Percentiles rank a stretch among this genome's conserved stretches.
Conservation (phyloP, 2,329 filamentous ascomycete genomes). For the Neoarthrinium moseri region DNA sequence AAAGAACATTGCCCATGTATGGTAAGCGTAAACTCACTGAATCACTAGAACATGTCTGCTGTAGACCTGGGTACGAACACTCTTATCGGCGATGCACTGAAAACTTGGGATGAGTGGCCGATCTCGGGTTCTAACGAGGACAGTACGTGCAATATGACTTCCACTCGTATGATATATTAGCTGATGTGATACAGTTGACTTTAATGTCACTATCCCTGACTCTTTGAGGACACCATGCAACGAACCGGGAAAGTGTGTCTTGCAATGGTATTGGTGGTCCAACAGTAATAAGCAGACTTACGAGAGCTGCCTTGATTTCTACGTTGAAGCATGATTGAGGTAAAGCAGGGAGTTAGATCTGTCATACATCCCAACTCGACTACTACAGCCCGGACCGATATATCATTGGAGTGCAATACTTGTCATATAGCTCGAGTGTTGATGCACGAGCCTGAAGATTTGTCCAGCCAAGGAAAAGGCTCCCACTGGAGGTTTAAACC, state of each 20-base stretch:
- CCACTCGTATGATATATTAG: not conserved
- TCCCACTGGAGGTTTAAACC: too few relatives aligned
- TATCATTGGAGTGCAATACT: too few relatives aligned
- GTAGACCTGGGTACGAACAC: slow-evolving; percentile 44
- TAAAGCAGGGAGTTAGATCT: not conserved
- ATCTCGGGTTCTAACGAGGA: slow-evolving; percentile 21
- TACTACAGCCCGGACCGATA: not conserved
- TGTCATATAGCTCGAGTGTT: too few relatives aligned
- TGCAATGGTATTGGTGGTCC: slow-evolving; percentile 65
- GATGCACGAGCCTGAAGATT: too few relatives aligned
- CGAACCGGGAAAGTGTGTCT: slow-evolving; percentile 41
- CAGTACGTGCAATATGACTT: slow-evolving; percentile 36
- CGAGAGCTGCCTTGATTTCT: slow-evolving; percentile 61
- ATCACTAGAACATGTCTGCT: slow-evolving; percentile 45
- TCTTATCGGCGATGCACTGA: slow-evolving; percentile 47
- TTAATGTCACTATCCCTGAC: slow-evolving; percentile 53
- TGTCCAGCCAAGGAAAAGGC: too few relatives aligned
- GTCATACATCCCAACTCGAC: not conserved
- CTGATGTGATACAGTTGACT: slow-evolving; percentile 36
- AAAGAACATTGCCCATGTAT: too few relatives aligned
- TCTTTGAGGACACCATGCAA: slow-evolving; percentile 44
- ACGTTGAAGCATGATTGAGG: slow-evolving; percentile 11
- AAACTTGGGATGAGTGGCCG: slow-evolving; percentile 35
- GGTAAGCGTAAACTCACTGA: too few relatives aligned
- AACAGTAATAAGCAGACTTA: slow-evolving; percentile 58